These are phyloP conservation scores for Fusarium euwallaceae DNA, from an alignment of 2,329 filamentous ascomycete species.

Conservation along the genomic window DNA sequence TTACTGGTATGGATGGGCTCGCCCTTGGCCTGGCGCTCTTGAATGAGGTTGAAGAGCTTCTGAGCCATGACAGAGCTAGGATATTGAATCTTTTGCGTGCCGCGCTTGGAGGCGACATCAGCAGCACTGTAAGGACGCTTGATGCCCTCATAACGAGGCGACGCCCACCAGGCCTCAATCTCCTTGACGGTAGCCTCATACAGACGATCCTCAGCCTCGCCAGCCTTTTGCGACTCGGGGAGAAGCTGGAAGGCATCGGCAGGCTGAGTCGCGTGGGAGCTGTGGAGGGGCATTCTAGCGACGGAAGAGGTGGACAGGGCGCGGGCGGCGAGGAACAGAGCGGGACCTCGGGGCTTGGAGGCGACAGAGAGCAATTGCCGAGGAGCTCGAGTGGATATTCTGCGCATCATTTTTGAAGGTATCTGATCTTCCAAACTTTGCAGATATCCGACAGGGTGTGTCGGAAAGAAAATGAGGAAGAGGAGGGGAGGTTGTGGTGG, in stretches of 20 bases:
- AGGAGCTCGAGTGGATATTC: constrained; percentile 49
- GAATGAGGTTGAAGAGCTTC: constrained; percentile 92
- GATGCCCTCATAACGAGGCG: constrained; percentile 87
- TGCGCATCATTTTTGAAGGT: constrained; percentile 49
- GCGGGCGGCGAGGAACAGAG: constrained; percentile 44
- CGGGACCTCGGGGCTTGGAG: constrained; percentile 31
- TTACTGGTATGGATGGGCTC: constrained; percentile 93
- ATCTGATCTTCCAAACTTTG: background rate
- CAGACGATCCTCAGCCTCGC: constrained; percentile 84
- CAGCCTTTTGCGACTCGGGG: constrained; percentile 80
- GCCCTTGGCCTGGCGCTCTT: constrained; percentile 80
- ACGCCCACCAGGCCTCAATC: constrained; percentile 91
- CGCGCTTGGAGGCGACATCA: constrained; percentile 94
- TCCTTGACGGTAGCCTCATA: constrained; percentile 87
- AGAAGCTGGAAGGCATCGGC: constrained; percentile 90
- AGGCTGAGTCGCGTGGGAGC: constrained; percentile 53
- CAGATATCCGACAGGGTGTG: background rate
- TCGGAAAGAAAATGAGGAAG: background rate
- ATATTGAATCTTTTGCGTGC: constrained; percentile 87
- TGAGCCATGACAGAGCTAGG: constrained; percentile 94
- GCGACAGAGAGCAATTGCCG: constrained; percentile 45
- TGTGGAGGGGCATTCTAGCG: constrained; percentile 48
- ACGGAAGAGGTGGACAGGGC: constrained; percentile 48
- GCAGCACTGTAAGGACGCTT: constrained; percentile 90
- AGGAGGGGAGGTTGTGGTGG: constrained; percentile 3